phyloP scores from a whole-genome alignment of 116 monocot species.

The Cymodocea nodosa region DNA sequence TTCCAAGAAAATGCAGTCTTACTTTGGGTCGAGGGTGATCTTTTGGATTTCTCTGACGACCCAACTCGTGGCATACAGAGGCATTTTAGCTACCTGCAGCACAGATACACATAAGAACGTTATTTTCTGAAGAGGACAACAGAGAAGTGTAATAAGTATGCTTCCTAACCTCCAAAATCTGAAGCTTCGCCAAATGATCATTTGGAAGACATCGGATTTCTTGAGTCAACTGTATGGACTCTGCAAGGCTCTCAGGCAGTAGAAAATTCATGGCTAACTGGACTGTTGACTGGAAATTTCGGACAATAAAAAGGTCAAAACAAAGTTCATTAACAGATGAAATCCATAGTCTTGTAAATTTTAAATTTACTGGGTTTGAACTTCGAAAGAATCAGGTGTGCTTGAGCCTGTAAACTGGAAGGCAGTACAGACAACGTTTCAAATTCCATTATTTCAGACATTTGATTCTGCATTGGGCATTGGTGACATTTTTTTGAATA shows the following conservation, averaged over 20 bases:
- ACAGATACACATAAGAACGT: not conserved
- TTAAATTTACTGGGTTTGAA: too few species aligned
- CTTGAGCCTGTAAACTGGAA: too few species aligned
- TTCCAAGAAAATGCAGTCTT: conserved; percentile 1
- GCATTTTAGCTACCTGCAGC: conserved; percentile 72
- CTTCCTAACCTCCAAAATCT: conserved; percentile 71
- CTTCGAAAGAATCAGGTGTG: too few species aligned
- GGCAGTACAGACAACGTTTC: too few species aligned
- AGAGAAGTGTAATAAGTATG: not conserved
- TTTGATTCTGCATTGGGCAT: too few species aligned
- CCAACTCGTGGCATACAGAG: conserved; percentile 83
- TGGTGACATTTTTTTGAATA: too few species aligned
- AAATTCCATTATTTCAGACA: too few species aligned
- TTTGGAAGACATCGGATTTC: conserved; percentile 87
- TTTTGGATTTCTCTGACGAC: conserved; percentile 83
- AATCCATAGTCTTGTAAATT: too few species aligned
- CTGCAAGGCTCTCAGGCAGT: conserved; percentile 67
- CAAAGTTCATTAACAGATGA: too few species aligned
- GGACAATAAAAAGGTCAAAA: not conserved
- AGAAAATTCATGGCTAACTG: conserved; percentile 66
- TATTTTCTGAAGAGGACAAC: not conserved
- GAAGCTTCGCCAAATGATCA: conserved; percentile 72
- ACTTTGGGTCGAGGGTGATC: conserved; percentile 73
- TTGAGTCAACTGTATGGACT: conserved; percentile 51
- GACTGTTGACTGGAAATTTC: conserved; percentile 58